phyloP scores from a whole-genome alignment of 2,329 filamentous ascomycete genomes.

The Colletotrichum kahawae region DNA sequence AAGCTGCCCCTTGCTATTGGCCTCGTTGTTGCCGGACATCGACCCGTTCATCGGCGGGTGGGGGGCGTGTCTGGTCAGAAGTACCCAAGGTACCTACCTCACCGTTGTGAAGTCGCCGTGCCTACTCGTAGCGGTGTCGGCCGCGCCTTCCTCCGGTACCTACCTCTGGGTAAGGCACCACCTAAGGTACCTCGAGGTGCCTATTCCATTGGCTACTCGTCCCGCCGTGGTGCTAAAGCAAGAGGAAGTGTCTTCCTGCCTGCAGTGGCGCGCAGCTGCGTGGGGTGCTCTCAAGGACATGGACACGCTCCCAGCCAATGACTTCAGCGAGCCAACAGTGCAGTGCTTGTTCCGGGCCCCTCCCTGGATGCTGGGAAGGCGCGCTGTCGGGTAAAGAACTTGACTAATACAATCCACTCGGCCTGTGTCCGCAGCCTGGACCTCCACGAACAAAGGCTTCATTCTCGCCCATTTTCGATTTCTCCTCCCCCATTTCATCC shows the following conservation, averaged over 20 bases:
- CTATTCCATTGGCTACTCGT: no score
- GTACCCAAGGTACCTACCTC: background rate
- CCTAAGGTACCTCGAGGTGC: no score
- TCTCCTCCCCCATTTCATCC: slow-evolving; percentile 20
- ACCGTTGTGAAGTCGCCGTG: background rate
- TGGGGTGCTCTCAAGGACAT: slow-evolving; percentile 13
- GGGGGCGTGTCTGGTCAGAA: background rate
- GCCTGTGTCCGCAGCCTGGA: slow-evolving; percentile 13
- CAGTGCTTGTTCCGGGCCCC: slow-evolving; percentile 3
- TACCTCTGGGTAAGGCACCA: no score
- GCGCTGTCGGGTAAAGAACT: slow-evolving; percentile 21
- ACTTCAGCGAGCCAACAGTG: background rate
- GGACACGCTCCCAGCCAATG: slow-evolving; percentile 3
- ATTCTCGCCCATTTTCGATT: slow-evolving; percentile 19
- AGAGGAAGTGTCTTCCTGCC: background rate
- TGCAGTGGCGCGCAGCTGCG: background rate
- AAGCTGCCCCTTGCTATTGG: background rate
- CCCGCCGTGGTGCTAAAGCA: background rate
- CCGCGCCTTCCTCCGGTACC: background rate
- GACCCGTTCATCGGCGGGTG: slow-evolving; percentile 3
- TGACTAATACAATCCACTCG: slow-evolving; percentile 22
- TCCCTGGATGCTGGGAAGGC: background rate
- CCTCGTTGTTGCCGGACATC: background rate
- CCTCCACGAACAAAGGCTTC: slow-evolving; percentile 20
- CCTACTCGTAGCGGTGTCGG: background rate